A percentile compares a stretch with the other conserved stretches of the same genome.
Conservation (phyloP, 2,329 filamentous ascomycete species). For the Pseudogymnoascus sp. region DNA sequence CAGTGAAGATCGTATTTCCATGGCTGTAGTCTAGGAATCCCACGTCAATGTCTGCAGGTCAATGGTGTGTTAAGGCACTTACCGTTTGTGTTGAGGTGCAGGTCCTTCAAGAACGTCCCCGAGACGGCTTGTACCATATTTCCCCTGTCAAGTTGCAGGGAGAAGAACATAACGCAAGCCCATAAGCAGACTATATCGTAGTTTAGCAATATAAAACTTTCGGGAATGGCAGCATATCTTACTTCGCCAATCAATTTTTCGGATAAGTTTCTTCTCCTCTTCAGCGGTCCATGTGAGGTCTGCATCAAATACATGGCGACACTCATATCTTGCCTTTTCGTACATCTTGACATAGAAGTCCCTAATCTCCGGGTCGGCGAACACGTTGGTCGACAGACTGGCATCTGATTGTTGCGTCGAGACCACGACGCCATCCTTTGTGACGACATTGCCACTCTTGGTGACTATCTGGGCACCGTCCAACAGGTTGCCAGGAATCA, state of each 20-base stretch:
- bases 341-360: conserved; percentile 19
- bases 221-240: conserved; percentile 9
- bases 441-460: conserved; percentile 10
- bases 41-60: neutral
- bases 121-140: conserved; percentile 27
- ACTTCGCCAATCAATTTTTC: conserved; percentile 25
- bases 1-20: conserved; percentile 33
- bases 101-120: conserved; percentile 44
- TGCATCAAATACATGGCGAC: conserved; percentile 21
- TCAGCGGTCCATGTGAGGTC: conserved; percentile 17
- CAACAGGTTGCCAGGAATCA: conserved; percentile 6
- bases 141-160: conserved; percentile 31
- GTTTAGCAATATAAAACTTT: neutral
- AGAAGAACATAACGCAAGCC: conserved; percentile 33
- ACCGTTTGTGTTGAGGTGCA: conserved; percentile 36
- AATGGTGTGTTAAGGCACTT: neutral
- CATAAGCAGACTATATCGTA: conserved; percentile 1
- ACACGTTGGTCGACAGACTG: conserved; percentile 13
- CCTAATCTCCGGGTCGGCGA: conserved; percentile 23
- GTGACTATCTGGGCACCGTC: conserved; percentile 11
- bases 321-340: conserved; percentile 24
- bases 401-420: conserved; percentile 9
- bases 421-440: conserved; percentile 13
- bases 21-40: conserved; percentile 19
- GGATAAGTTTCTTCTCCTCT: conserved; percentile 11